Conservation (phyloP, 2,329 filamentous ascomycete species). For the Colletotrichum australisinense region DNA sequence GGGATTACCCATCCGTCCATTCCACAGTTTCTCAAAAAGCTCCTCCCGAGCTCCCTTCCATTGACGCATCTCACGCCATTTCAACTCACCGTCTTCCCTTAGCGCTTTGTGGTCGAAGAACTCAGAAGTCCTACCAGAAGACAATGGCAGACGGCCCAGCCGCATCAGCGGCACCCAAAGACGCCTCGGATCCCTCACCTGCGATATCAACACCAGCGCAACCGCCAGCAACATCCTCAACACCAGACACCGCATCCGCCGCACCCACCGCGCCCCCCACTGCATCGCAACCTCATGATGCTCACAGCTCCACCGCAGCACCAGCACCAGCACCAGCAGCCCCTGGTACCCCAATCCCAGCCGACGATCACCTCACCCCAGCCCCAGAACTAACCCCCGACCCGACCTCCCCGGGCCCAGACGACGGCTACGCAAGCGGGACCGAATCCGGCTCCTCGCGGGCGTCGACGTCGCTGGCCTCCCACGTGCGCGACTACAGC, state of each 20-base stretch:
- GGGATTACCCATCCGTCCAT: not conserved
- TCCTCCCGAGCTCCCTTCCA: not conserved
- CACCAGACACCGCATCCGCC: not conserved
- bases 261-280: not conserved
- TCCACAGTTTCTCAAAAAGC: not conserved
- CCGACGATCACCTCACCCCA: not conserved
- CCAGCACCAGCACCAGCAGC: no score
- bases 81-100: not conserved
- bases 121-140: no score
- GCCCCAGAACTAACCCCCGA: not conserved
- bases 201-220: no score
- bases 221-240: not conserved
- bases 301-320: not conserved
- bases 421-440: slow-evolving; percentile 31
- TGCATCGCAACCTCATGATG: not conserved
- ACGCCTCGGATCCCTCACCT: not conserved
- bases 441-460: slow-evolving; percentile 39
- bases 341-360: not conserved
- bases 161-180: not conserved
- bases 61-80: not conserved
- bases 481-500: slow-evolving; percentile 51
- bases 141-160: not conserved
- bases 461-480: slow-evolving; percentile 42
- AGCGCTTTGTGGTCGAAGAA: no score
- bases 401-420: not conserved